Evolutionary conservation across 2,329 filamentous ascomycete genomes (phyloP).

Genomic region (Exophiala sp.): DNA sequence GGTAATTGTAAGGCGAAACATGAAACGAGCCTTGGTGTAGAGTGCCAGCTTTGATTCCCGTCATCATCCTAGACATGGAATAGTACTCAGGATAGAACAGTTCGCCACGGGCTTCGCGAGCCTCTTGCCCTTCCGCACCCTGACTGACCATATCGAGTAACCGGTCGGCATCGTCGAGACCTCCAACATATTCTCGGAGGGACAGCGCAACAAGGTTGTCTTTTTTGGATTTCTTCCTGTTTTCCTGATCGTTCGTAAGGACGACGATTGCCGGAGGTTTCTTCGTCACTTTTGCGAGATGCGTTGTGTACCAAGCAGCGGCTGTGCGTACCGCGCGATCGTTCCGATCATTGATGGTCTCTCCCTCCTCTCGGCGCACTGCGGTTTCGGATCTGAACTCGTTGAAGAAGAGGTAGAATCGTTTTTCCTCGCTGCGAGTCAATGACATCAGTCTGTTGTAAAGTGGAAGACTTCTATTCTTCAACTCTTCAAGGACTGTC

Average conservation of each 20-base stretch:
- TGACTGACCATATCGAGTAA: constrained; percentile 92
- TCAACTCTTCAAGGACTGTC: constrained; percentile 92
- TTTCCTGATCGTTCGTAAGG: constrained; percentile 89
- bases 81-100: constrained; percentile 87
- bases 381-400: constrained; percentile 94
- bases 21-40: constrained; percentile 95
- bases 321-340: constrained; percentile 85
- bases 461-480: constrained; percentile 86
- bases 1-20: constrained; percentile 95
- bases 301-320: constrained; percentile 84
- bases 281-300: constrained; percentile 61
- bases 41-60: constrained; percentile 80
- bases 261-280: constrained; percentile 77
- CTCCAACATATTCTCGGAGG: constrained; percentile 73
- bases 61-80: constrained; percentile 88
- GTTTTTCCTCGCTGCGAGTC: constrained; percentile 93
- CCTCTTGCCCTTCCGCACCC: constrained; percentile 64
- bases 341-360: constrained; percentile 94
- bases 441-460: constrained; percentile 90
- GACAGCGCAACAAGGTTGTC: constrained; percentile 70
- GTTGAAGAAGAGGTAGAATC: constrained; percentile 99
- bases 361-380: constrained; percentile 67
- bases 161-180: constrained; percentile 77
- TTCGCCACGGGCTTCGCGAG: constrained; percentile 62
- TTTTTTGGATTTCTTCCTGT: constrained; percentile 73